Conservation (phyloP, 176 grass and related monocot genomes). For the barley (Hordeum vulgare) region MorexV3_pseudomolecules_assembly NC_058520.1:557110234-557110733, state of each 20-base stretch:
- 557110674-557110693: constrained; percentile 5
- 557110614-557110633: background rate
- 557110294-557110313: constrained; percentile 68
- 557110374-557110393: background rate
- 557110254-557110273: constrained; percentile 76
- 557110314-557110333: constrained; percentile 25
- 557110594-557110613: background rate
- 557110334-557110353: background rate
- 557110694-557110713: background rate
- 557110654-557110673: background rate
- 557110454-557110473: background rate
- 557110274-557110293: constrained; percentile 39
- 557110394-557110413: constrained; percentile 2
- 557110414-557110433: background rate
- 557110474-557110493: background rate
- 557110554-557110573: background rate
- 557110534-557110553: background rate
- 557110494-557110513: background rate
- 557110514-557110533: background rate
- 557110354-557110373: constrained; percentile 20
- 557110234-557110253: constrained; percentile 74
- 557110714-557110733: background rate
- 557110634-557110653: background rate
- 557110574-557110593: background rate
- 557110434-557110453: background rate